These are phyloP conservation scores for Corrigiola litoralis DNA, from an alignment of 179 eudicot genomes.

Conservation along the genomic window DNA sequence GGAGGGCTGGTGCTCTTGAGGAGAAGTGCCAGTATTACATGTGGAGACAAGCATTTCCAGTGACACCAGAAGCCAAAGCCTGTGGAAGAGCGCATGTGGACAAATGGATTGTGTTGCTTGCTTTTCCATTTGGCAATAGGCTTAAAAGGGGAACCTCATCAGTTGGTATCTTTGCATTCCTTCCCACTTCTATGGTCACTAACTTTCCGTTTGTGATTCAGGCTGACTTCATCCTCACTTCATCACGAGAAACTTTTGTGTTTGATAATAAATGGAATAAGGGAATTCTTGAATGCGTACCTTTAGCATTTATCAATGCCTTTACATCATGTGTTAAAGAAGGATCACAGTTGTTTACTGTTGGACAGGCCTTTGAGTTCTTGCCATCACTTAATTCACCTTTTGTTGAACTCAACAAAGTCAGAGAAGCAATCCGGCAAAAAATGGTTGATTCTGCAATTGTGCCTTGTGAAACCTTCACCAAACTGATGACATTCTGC, in stretches of 20 bases:
- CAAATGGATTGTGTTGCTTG: constrained; percentile 29
- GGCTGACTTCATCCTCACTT: constrained; percentile 38
- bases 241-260: constrained; percentile 33
- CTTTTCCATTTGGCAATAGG: constrained; percentile 36
- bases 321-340: constrained; percentile 28
- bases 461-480: constrained; percentile 30
- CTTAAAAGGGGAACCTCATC: constrained; percentile 21
- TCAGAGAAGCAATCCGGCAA: constrained; percentile 22
- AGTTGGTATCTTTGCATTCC: constrained; percentile 35
- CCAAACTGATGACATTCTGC: constrained; percentile 7
- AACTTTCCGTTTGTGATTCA: constrained; percentile 37
- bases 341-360: not conserved
- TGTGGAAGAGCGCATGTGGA: constrained; percentile 29
- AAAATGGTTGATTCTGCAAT: constrained; percentile 4
- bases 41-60: constrained; percentile 34
- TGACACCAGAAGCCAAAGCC: constrained; percentile 20
- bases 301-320: constrained; percentile 26
- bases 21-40: constrained; percentile 30
- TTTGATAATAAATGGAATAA: constrained; percentile 35
- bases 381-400: constrained; percentile 25
- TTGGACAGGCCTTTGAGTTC: constrained; percentile 18
- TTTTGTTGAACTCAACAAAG: constrained; percentile 19
- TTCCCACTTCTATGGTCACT: constrained; percentile 37
- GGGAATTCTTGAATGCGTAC: constrained; percentile 32
- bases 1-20: not conserved